These are phyloP conservation scores for Scorias spongiosa DNA, from an alignment of 2,329 filamentous ascomycete species.

Conservation along the genomic window DNA sequence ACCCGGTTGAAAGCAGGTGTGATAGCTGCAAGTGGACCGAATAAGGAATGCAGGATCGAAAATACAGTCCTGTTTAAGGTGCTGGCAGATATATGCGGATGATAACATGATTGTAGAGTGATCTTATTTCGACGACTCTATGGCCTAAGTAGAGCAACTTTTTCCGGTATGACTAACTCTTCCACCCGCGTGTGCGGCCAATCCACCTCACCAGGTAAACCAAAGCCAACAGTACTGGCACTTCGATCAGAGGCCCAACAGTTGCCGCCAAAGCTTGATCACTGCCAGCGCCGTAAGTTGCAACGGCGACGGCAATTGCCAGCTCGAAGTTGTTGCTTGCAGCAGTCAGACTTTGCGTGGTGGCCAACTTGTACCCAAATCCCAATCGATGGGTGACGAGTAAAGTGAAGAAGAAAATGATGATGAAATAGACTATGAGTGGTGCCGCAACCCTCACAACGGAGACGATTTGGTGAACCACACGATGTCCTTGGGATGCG, in stretches of 20 bases:
- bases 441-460: constrained; percentile 71
- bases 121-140: too few species aligned
- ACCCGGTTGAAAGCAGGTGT: too few species aligned
- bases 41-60: too few species aligned
- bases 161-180: constrained; percentile 5
- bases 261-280: constrained; percentile 70
- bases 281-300: constrained; percentile 62
- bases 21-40: too few species aligned
- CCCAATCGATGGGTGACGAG: constrained; percentile 47
- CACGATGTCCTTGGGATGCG: constrained; percentile 60
- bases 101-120: too few species aligned
- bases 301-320: constrained; percentile 75
- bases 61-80: too few species aligned
- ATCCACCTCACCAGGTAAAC: constrained; percentile 59
- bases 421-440: constrained; percentile 62
- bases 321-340: constrained; percentile 90
- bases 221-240: constrained; percentile 61
- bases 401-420: constrained; percentile 59
- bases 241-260: constrained; percentile 74
- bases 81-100: too few species aligned
- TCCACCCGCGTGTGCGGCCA: constrained; percentile 41
- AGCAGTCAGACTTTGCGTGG: constrained; percentile 75
- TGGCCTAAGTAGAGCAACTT: too few species aligned
- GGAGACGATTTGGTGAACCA: constrained; percentile 69
- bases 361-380: constrained; percentile 54